A percentile compares a stretch with the other conserved stretches of the same genome.
Conservation (phyloP, 768 basidiomycete genomes). For the Neoboletus subvelutipes region DNA sequence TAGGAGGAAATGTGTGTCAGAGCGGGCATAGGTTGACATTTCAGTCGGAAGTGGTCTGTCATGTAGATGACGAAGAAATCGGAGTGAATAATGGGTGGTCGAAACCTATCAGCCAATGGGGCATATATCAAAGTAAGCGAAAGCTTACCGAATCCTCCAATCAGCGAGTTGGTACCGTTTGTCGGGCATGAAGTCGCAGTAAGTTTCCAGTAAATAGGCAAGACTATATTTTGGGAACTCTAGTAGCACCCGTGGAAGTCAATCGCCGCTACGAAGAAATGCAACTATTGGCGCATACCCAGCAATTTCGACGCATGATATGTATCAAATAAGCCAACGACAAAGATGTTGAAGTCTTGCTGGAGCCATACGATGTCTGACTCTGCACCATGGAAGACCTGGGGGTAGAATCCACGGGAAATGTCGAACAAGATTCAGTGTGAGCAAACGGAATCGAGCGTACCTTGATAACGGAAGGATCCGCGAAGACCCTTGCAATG, state of each 20-base stretch:
- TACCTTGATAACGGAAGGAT: conserved; percentile 85
- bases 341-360: conserved; percentile 89
- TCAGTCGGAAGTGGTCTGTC: conserved; percentile 75
- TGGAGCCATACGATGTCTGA: conserved; percentile 96
- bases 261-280: not conserved
- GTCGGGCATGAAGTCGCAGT: conserved; percentile 87
- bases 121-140: not conserved
- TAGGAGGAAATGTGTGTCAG: conserved; percentile 94
- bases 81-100: not conserved
- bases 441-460: conserved; percentile 13
- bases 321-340: conserved; percentile 97
- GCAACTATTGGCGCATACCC: conserved; percentile 39
- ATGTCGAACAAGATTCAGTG: not conserved
- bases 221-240: conserved; percentile 85
- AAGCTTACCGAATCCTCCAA: conserved; percentile 83
- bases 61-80: not conserved
- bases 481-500: conserved; percentile 51
- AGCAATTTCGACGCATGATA: conserved; percentile 90
- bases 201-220: conserved; percentile 80
- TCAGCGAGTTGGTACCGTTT: conserved; percentile 97
- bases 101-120: not conserved
- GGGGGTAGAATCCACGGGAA: not conserved
- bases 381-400: conserved; percentile 95
- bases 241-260: conserved; percentile 25
- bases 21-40: conserved; percentile 91